These are phyloP conservation scores for Closterium sp. DNA, from an alignment of 139 green algal species.

Conservation along the genomic window DNA sequence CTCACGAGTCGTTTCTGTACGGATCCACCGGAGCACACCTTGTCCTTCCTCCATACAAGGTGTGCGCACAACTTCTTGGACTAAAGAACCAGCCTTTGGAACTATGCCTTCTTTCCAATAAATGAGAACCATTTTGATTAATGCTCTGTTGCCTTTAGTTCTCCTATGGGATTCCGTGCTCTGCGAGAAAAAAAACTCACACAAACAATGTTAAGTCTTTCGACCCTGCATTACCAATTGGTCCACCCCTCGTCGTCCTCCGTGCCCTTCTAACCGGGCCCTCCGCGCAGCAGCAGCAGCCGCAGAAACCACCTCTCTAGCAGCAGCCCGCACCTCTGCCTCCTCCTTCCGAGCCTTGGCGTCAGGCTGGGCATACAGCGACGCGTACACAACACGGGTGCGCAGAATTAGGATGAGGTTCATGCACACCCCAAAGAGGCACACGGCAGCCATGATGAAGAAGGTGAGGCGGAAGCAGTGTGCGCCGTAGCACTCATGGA, in stretches of 20 bases:
- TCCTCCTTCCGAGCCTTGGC: neutral
- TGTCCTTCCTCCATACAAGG: no score
- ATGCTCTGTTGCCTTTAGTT: no score
- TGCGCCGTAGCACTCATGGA: constrained; percentile 10
- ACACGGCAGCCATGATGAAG: constrained; percentile 36
- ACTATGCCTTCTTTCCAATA: no score
- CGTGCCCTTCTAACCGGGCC: neutral
- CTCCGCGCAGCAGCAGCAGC: neutral
- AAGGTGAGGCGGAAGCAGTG: constrained; percentile 42
- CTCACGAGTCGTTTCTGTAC: neutral
- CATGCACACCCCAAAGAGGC: neutral
- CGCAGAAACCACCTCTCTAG: neutral
- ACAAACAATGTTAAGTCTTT: neutral
- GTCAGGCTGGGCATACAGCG: constrained; percentile 11
- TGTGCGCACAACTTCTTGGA: no score
- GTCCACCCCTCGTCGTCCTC: neutral
- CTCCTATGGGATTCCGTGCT: no score
- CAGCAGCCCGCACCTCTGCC: neutral
- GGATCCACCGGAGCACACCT: neutral
- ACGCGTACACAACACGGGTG: constrained; percentile 22
- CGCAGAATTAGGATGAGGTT: constrained; percentile 13
- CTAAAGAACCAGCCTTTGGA: no score
- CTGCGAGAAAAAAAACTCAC: no score
- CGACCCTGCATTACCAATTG: neutral
- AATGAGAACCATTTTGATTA: no score